Evolutionary conservation across 768 basidiomycete genomes (phyloP), one percentile per base, ranked within the genome.

Genomic region (Trametes sanguinea): DNA sequence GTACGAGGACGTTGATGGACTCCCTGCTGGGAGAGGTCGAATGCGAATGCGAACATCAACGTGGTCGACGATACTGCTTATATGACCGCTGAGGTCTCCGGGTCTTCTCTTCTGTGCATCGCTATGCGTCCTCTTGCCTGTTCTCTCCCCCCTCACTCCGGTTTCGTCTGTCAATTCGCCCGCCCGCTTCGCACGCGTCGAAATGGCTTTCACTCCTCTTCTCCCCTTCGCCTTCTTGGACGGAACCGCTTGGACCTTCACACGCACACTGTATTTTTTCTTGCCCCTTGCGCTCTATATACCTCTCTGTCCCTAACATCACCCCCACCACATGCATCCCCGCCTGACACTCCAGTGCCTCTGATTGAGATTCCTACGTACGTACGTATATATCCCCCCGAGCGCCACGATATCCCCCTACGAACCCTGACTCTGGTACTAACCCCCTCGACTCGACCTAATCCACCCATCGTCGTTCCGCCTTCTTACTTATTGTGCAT

Each of bases 401-500:
- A 40, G 22, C 54, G 6, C 39, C 51, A 42, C 50, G 57, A 58
- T 58, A 58, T 58, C 57, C 57, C 33, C 42, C n/a, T 22, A 40
- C 43, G 32, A 29, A 5, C 17, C 48, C 40, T 11, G 35, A 16
- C 51, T 8, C 22, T 22, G 22, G 45, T 48, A 48, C 47, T 39
- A 54, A 32, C 45, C 35, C n/a, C 17, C 16, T 16, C n/a, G 22
- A 22, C 29, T 22, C 22, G 48, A 60, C 51, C 54, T 64, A 64
- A 64, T 57, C 35, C 35, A 43, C 39, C 48, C 33, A 8, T 46
- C 9, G 47, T 30, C 29, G 22, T 22, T 48, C 47, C 47, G 14
- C 44, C 8, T 45, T 48, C 29, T 48, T 27, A 64, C 57, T 48
- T 60, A 64, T 54, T 64, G 57, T 64, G 62, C 62, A 64, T 64